Conservation (phyloP, 352 stramenopile genomes). For the Globisporangium apiculatum region DNA sequence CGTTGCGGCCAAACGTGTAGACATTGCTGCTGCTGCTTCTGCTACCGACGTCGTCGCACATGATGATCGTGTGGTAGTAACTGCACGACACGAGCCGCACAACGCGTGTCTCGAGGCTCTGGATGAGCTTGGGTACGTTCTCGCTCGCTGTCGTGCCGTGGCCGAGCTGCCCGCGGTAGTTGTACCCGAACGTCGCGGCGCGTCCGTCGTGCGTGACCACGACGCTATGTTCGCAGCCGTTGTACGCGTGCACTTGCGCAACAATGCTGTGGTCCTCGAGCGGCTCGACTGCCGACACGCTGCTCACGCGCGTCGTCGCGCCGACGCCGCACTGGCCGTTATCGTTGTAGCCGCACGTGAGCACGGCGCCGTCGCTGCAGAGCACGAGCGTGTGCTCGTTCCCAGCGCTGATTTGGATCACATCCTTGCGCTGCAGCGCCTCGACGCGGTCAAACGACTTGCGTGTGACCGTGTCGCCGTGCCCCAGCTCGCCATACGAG, state of each 20-base stretch:
- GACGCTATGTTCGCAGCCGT: conserved; percentile 91
- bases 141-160: conserved; percentile 87
- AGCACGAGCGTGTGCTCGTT: conserved; percentile 91
- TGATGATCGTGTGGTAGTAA: conserved; percentile 90
- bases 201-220: conserved; percentile 71
- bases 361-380: conserved; percentile 62
- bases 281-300: conserved; percentile 69
- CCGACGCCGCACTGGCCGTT: conserved; percentile 92
- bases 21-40: conserved; percentile 24
- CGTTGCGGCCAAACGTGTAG: conserved; percentile 89
- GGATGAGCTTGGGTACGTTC: conserved; percentile 71
- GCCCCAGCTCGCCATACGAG: conserved; percentile 90
- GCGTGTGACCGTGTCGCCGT: conserved; percentile 82
- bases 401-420: conserved; percentile 80
- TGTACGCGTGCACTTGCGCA: conserved; percentile 87
- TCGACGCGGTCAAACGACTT: conserved; percentile 81
- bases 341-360: conserved; percentile 92
- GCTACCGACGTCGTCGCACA: conserved; percentile 34
- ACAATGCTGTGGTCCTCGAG: conserved; percentile 35
- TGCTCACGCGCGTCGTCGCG: conserved; percentile 64
- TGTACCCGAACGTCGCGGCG: conserved; percentile 87
- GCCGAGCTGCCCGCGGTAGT: conserved; percentile 90
- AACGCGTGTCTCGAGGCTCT: conserved; percentile 51
- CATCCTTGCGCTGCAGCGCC: conserved; percentile 63
- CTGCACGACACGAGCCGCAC: conserved; percentile 87